Conservation (phyloP, 495 filamentous ascomycete species). For the Pseudoneurospora amorphoporcata region DNA sequence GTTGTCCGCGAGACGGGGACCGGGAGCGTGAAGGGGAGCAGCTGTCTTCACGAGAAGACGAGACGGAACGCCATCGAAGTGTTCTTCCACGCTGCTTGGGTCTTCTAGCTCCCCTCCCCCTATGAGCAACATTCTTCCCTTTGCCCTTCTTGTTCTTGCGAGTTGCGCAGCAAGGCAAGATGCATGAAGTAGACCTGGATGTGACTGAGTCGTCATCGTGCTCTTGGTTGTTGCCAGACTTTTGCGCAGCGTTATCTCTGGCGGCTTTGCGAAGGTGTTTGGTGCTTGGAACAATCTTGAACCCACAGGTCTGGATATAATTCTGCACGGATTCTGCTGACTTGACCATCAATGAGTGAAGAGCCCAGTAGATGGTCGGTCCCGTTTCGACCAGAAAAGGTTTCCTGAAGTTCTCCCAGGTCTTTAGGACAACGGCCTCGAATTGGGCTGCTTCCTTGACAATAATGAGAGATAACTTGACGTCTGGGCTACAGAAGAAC, state of each 20-base stretch:
- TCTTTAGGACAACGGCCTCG: slow-evolving; percentile 23
- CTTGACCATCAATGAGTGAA: slow-evolving; percentile 23
- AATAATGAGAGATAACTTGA: slow-evolving; percentile 21
- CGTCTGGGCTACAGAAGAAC: slow-evolving; percentile 22
- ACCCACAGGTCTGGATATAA: slow-evolving; percentile 28
- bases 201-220: slow-evolving; percentile 10
- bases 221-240: slow-evolving; percentile 4
- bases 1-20: slow-evolving; percentile 16
- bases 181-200: slow-evolving; percentile 1
- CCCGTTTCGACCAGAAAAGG: slow-evolving; percentile 21
- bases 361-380: slow-evolving; percentile 8
- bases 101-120: slow-evolving; percentile 3
- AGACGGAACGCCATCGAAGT: slow-evolving; percentile 11
- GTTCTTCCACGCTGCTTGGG: not conserved
- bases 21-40: slow-evolving; percentile 23
- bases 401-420: slow-evolving; percentile 18
- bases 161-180: not conserved
- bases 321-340: slow-evolving; percentile 29
- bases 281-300: slow-evolving; percentile 11
- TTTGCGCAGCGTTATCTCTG: not conserved
- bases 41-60: slow-evolving; percentile 4
- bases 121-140: not conserved
- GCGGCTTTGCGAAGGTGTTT: slow-evolving; percentile 4
- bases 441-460: slow-evolving; percentile 23
- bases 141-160: slow-evolving; percentile 1